Conservation (phyloP, 805 yeast species). For the Yamadazyma endophytica region DNA sequence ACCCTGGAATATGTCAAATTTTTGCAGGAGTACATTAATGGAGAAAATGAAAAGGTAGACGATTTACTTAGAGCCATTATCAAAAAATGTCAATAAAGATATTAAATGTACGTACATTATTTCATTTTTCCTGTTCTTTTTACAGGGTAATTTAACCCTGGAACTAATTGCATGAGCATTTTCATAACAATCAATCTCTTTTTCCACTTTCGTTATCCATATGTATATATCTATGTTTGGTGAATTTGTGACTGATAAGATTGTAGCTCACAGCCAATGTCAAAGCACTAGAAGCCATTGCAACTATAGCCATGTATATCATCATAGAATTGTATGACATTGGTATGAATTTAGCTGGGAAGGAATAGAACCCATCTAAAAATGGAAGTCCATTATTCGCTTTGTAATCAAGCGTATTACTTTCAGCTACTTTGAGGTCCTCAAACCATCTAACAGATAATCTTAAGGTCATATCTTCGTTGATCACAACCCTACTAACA, state of each 20-base stretch:
- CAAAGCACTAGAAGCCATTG: constrained; percentile 17
- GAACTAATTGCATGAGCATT: too few species aligned
- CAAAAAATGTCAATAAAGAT: constrained; percentile 26
- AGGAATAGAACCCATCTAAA: constrained; percentile 36
- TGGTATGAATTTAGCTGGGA: constrained; percentile 29
- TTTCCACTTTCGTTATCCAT: constrained; percentile 21
- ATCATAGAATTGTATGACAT: constrained; percentile 19
- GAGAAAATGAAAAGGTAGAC: constrained; percentile 19
- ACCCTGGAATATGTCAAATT: constrained; percentile 24
- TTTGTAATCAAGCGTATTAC: constrained; percentile 4
- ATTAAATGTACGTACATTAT: constrained; percentile 4
- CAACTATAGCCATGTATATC: constrained; percentile 18
- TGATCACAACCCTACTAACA: constrained; percentile 60
- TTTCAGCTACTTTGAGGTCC: constrained; percentile 6
- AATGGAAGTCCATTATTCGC: constrained; percentile 25
- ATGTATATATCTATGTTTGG: constrained; percentile 14
- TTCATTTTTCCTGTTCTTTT: too few species aligned
- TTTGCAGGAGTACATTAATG: constrained; percentile 16
- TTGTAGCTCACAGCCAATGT: constrained; percentile 22
- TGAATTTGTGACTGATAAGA: constrained; percentile 15
- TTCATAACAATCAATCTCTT: constrained; percentile 4
- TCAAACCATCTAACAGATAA: constrained; percentile 59
- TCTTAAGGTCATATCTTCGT: constrained; percentile 54
- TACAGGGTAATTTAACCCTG: too few species aligned
- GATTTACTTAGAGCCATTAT: constrained; percentile 36